A percentile compares a stretch with the other conserved stretches of the same genome.
These are phyloP conservation scores for Mycena chlorophos DNA, from an alignment of 768 basidiomycete genomes.

Conservation along the genomic window DNA sequence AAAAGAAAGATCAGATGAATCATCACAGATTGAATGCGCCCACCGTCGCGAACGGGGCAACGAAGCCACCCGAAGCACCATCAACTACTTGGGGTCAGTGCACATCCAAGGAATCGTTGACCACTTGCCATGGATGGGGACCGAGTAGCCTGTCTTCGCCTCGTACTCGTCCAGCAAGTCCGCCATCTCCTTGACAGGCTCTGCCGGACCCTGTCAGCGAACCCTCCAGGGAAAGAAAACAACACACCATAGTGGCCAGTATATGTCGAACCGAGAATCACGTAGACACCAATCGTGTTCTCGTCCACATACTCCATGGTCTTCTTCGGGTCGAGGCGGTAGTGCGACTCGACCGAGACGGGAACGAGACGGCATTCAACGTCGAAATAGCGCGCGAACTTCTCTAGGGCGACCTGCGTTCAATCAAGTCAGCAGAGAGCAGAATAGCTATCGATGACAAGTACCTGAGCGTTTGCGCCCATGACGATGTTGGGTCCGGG, in stretches of 20 bases:
- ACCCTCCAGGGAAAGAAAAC: background rate
- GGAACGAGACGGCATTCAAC: constrained; percentile 62
- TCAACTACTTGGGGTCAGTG: constrained; percentile 55
- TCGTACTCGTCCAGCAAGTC: constrained; percentile 68
- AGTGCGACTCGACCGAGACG: constrained; percentile 50
- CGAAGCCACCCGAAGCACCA: constrained; percentile 65
- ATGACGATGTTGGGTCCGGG: constrained; percentile 73
- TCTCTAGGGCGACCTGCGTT: constrained; percentile 49
- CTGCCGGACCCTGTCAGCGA: constrained; percentile 28
- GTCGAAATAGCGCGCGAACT: constrained; percentile 68
- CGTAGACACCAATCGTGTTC: constrained; percentile 71
- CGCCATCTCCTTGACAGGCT: constrained; percentile 84
- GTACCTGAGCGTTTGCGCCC: constrained; percentile 71
- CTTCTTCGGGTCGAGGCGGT: constrained; percentile 59
- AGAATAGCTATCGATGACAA: background rate
- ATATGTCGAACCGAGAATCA: constrained; percentile 43
- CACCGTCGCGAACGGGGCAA: constrained; percentile 60
- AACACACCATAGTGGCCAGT: constrained; percentile 53
- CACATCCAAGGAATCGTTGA: constrained; percentile 41
- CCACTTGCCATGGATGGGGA: constrained; percentile 70
- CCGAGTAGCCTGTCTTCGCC: constrained; percentile 53
- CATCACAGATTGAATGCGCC: constrained; percentile 10
- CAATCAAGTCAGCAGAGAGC: background rate
- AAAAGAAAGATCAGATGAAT: constrained; percentile 36
- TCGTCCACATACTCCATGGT: constrained; percentile 70